These are phyloP conservation scores for Vaccinium vitisidaea DNA, from an alignment of 148 eudicot genomes.

Conservation along the genomic window DNA sequence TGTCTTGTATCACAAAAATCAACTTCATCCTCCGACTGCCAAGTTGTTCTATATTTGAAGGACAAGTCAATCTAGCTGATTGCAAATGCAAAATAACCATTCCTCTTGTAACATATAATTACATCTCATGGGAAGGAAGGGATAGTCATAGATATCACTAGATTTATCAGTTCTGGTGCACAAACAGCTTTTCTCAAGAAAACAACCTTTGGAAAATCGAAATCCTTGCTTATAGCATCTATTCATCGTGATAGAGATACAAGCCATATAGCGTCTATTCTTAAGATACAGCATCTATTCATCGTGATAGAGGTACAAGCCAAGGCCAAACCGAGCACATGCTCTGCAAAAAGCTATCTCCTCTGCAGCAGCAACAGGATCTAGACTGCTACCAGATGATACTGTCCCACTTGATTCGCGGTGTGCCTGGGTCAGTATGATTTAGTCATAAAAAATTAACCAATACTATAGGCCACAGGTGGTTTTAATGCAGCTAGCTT, in stretches of 20 bases:
- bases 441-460: background rate
- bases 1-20: background rate
- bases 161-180: background rate
- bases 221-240: conserved; percentile 13
- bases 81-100: background rate
- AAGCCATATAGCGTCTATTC: conserved; percentile 39
- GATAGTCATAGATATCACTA: background rate
- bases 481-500: background rate
- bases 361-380: conserved; percentile 94
- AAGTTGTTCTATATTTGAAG: background rate
- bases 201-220: conserved; percentile 4
- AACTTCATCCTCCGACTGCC: background rate
- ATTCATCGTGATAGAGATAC: conserved; percentile 80
- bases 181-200: background rate
- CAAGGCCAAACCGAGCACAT: conserved; percentile 97
- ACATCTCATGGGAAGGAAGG: background rate
- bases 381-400: conserved; percentile 37
- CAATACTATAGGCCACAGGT: background rate
- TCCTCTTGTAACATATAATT: conserved; percentile 4
- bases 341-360: conserved; percentile 89
- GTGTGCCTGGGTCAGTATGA: conserved; percentile 53
- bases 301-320: conserved; percentile 87
- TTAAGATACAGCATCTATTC: conserved; percentile 37
- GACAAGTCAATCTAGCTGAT: background rate
- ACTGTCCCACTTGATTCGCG: conserved; percentile 97